Evolutionary conservation across 768 basidiomycete species (phyloP).

Genomic region (Mycena polygramma): DNA sequence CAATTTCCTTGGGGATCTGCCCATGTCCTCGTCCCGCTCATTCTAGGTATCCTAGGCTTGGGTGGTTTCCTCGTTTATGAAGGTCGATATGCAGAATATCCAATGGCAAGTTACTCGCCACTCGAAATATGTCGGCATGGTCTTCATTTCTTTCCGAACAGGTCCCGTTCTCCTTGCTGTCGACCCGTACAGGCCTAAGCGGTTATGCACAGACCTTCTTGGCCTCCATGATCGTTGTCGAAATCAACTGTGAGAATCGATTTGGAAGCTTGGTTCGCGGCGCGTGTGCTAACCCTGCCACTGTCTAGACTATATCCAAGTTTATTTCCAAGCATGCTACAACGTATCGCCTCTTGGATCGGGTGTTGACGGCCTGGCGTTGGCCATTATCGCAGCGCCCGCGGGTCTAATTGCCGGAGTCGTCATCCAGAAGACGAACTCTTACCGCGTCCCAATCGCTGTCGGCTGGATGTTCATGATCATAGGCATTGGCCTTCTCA

Average conservation of each 20-base stretch:
- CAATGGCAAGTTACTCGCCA: conserved; percentile 32
- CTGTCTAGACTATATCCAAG: conserved; percentile 52
- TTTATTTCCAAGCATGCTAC: conserved; percentile 58
- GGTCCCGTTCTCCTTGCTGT: neutral
- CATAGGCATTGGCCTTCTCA: conserved; percentile 15
- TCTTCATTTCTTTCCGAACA: neutral
- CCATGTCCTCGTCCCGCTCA: neutral
- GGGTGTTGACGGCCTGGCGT: conserved; percentile 39
- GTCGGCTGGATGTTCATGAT: conserved; percentile 15
- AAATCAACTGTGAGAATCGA: neutral
- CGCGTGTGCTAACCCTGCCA: neutral
- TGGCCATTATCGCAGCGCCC: conserved; percentile 9
- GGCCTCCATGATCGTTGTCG: neutral
- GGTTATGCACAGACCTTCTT: conserved; percentile 7
- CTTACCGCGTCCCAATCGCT: conserved; percentile 13
- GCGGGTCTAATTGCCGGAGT: conserved; percentile 3
- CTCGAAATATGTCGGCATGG: conserved; percentile 19
- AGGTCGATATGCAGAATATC: conserved; percentile 42
- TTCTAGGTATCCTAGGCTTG: conserved; percentile 57
- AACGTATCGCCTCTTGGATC: conserved; percentile 46
- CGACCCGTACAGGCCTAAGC: neutral
- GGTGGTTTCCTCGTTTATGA: conserved; percentile 57
- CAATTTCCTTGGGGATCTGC: no score
- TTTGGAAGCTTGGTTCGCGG: neutral
- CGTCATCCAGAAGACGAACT: neutral